Evolutionary conservation across 2,329 filamentous ascomycete species (phyloP).

Genomic region (Dryadomyces quercus-mongolicae): DNA sequence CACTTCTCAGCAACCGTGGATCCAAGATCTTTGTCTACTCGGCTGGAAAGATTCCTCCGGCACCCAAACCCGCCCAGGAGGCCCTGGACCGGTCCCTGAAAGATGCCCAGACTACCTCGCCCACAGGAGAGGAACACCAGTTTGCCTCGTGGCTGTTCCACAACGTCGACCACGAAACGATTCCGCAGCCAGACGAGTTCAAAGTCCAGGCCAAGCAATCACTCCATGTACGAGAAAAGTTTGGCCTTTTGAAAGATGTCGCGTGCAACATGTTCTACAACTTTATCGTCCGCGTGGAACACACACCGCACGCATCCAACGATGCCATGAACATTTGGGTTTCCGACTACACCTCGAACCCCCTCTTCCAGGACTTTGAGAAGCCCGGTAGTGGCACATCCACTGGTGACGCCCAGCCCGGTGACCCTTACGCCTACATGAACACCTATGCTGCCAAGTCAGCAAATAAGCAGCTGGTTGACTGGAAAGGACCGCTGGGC

Average conservation of each 20-base stretch:
- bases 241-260: slow-evolving; percentile 53
- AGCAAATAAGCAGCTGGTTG: slow-evolving; percentile 10
- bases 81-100: slow-evolving; percentile 16
- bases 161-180: slow-evolving; percentile 25
- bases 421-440: slow-evolving; percentile 36
- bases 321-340: slow-evolving; percentile 55
- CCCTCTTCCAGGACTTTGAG: slow-evolving; percentile 42
- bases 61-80: slow-evolving; percentile 23
- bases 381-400: slow-evolving; percentile 15
- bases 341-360: slow-evolving; percentile 72
- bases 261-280: slow-evolving; percentile 47
- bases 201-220: slow-evolving; percentile 24
- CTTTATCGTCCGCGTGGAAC: slow-evolving; percentile 59
- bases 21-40: slow-evolving; percentile 35
- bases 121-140: slow-evolving; percentile 21
- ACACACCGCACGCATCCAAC: slow-evolving; percentile 27
- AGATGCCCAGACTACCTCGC: slow-evolving; percentile 7
- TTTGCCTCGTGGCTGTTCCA: slow-evolving; percentile 39
- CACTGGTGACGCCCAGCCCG: slow-evolving; percentile 33
- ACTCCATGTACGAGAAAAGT: slow-evolving; percentile 40
- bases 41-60: slow-evolving; percentile 24
- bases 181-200: slow-evolving; percentile 35
- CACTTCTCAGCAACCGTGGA: slow-evolving; percentile 28
- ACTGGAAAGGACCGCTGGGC: slow-evolving; percentile 66
- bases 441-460: slow-evolving; percentile 11